Base-by-base conservation (phyloP, 257 asterid species). In the Petunia secreta region DNA sequence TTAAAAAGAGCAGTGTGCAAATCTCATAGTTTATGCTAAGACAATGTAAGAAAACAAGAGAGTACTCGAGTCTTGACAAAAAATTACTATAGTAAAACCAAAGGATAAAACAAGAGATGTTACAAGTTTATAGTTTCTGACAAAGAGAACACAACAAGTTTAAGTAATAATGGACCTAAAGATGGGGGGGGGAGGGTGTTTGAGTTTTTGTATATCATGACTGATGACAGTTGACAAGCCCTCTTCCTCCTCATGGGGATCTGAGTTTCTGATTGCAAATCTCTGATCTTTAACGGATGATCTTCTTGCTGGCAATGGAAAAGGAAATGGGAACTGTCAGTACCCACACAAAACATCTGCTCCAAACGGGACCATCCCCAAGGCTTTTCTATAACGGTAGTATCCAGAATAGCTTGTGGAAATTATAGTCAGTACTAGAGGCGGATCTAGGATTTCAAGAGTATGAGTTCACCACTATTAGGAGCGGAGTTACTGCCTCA, bases 181-280 rank as follows among this genome's bases (percentile, higher is more conserved):
- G 41, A 41, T 66, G 34, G 25, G 25, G 25, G 40, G 74, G 6
- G 8, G 9, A 1, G 38, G 8, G n/a, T 57, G 44, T 44, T 44
- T 46, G 58, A 46, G 16, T 46, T 46, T 44, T 8, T 44, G 8
- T 69, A n/a, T 68, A 40, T 44, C 40, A 44, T 44, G 75, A 68
- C 37, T 67, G 55, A 67, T 46, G 77, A 25, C 77, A 69, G 59
- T 46, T 65, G 74, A 65, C 34, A 40, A 65, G 34, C 1, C 36
- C 37, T 40, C 36, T 41, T 7, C 55, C 2, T 67, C 40, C 75
- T 44, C n/a, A 68, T 43, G 57, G 75, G 40, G 75, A 68, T 68
- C 77, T 69, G 77, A 46, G 77, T 69, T 69, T 69, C 59, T 69
- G 59, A 46, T 69, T 69, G 25, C 77, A 69, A 46, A 69, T 69